Conservation (phyloP, 2,329 filamentous ascomycete species). For the Diaporthe capsici region DNA sequence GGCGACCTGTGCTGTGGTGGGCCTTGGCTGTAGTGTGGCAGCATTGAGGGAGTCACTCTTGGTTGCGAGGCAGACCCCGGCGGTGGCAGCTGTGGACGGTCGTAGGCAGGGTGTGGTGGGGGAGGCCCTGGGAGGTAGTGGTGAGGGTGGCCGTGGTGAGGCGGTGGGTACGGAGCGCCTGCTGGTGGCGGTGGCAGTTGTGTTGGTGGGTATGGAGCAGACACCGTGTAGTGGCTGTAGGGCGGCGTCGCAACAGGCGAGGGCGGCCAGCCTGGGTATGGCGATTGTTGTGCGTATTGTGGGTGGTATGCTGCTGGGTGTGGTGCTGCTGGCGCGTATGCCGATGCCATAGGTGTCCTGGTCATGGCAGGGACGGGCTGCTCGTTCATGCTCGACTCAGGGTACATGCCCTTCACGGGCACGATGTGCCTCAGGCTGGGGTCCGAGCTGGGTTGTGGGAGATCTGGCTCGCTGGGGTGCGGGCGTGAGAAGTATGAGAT, state of each 20-base stretch:
- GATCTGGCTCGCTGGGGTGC: conserved; percentile 77
- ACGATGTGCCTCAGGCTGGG: conserved; percentile 84
- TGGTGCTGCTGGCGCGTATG: conserved; percentile 39
- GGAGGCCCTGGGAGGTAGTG: conserved; percentile 49
- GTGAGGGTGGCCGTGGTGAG: conserved; percentile 37
- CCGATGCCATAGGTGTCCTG: conserved; percentile 74
- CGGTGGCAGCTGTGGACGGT: conserved; percentile 45
- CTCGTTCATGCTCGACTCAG: conserved; percentile 93
- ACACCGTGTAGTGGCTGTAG: conserved; percentile 60
- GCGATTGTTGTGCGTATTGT: conserved; percentile 57
- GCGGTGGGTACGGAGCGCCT: conserved; percentile 52
- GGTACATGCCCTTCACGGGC: conserved; percentile 95
- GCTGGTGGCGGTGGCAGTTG: conserved; percentile 39
- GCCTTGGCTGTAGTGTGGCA: conserved; percentile 40
- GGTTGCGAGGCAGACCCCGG: conserved; percentile 39
- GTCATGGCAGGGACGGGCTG: conserved; percentile 85
- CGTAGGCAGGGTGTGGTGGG: conserved; percentile 43
- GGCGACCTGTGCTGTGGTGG: conserved; percentile 48
- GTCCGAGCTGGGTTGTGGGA: conserved; percentile 87
- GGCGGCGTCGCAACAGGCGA: conserved; percentile 69
- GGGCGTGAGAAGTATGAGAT: conserved; percentile 97
- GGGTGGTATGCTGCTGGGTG: conserved; percentile 53
- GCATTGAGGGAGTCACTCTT: conserved; percentile 38
- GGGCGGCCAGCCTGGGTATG: conserved; percentile 66
- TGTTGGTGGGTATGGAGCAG: conserved; percentile 46